Evolutionary conservation across 1,284 basidiomycete species (phyloP).

Genomic region (Ustilago curta): DNA sequence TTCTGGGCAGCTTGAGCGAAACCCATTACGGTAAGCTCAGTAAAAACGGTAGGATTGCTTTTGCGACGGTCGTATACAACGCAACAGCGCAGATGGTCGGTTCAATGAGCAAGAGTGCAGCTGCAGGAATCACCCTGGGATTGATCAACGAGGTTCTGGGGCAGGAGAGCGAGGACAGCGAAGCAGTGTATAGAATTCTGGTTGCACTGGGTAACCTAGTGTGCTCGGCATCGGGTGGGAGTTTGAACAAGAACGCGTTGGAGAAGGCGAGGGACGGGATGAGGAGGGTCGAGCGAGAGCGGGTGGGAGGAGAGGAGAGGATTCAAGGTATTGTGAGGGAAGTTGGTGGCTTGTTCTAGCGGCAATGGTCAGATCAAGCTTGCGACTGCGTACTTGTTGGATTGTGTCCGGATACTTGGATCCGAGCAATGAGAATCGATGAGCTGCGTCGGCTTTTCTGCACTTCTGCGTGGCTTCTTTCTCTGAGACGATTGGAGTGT

Average conservation of each 20-base stretch:
- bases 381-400: neutral
- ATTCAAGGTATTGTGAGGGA: constrained; percentile 22
- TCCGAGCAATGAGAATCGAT: too few species aligned
- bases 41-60: constrained; percentile 79
- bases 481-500: too few species aligned
- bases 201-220: constrained; percentile 84
- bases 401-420: neutral
- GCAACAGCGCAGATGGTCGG: constrained; percentile 40
- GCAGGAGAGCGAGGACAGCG: constrained; percentile 77
- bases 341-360: constrained; percentile 24
- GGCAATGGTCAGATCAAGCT: neutral
- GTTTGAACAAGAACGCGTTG: constrained; percentile 16
- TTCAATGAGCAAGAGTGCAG: constrained; percentile 10
- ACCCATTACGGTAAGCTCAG: constrained; percentile 71
- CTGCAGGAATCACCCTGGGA: constrained; percentile 43
- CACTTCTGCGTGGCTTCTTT: too few species aligned
- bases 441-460: too few species aligned
- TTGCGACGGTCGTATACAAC: constrained; percentile 83
- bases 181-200: constrained; percentile 84
- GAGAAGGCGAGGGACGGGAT: constrained; percentile 15
- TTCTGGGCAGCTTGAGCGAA: constrained; percentile 35
- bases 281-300: neutral
- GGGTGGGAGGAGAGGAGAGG: constrained; percentile 23
- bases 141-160: constrained; percentile 55
- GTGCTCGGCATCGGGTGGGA: constrained; percentile 16